phyloP scores from a whole-genome alignment of 257 asterid species.

The Nicotiana paniculata region DNA sequence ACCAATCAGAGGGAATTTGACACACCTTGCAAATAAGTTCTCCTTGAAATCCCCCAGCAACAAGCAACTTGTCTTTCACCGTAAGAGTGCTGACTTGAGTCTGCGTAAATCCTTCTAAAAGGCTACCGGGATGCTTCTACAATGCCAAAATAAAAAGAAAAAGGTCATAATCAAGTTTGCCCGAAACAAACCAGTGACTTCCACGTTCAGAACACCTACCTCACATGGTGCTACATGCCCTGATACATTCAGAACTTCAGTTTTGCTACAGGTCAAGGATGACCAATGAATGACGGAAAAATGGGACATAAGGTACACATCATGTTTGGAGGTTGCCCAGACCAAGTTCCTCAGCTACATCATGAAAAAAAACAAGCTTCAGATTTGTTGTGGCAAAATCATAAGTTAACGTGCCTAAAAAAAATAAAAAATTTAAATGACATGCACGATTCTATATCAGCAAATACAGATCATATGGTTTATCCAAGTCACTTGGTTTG shows the following conservation, averaged over 20 bases:
- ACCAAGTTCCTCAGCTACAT: slow-evolving; percentile 89
- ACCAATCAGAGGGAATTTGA: neutral
- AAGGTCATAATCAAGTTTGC: neutral
- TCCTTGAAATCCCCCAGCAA: slow-evolving; percentile 98
- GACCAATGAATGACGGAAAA: slow-evolving; percentile 93
- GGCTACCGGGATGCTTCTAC: slow-evolving; percentile 95
- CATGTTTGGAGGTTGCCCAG: slow-evolving; percentile 94
- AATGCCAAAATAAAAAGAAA: neutral
- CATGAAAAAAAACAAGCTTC: slow-evolving; percentile 6
- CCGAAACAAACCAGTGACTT: neutral
- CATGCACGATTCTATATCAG: neutral
- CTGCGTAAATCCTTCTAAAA: slow-evolving; percentile 88
- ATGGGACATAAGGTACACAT: slow-evolving; percentile 87
- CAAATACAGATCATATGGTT: slow-evolving; percentile 3
- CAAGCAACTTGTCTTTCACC: slow-evolving; percentile 76
- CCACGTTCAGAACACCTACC: slow-evolving; percentile 36
- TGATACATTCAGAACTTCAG: slow-evolving; percentile 79
- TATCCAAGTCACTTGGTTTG: neutral
- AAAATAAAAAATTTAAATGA: neutral
- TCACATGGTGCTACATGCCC: slow-evolving; percentile 90
- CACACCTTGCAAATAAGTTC: slow-evolving; percentile 87
- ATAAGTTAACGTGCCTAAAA: neutral
- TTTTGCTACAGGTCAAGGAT: slow-evolving; percentile 52
- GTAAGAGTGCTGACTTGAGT: slow-evolving; percentile 95
- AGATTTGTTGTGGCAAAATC: neutral